These are phyloP conservation scores for Kwoniella pini DNA, from an alignment of 768 basidiomycete species.

Conservation along the genomic window DNA sequence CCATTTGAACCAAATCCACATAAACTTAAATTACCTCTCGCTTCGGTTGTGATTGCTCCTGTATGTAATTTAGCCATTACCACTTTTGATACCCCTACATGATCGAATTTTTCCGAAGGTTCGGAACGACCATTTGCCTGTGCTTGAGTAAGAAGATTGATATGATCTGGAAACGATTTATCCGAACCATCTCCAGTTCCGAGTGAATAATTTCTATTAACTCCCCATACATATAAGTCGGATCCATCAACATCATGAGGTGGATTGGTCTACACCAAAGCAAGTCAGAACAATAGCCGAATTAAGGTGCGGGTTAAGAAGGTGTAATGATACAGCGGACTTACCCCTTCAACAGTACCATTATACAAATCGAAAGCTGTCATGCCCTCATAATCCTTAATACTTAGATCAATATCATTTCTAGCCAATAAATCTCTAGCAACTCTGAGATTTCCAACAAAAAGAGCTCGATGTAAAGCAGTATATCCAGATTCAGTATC, in stretches of 20 bases:
- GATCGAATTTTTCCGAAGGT: slow-evolving; percentile 61
- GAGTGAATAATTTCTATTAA: slow-evolving; percentile 84
- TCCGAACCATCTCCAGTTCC: slow-evolving; percentile 80
- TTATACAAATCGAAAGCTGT: slow-evolving; percentile 93
- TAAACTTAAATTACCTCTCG: slow-evolving; percentile 69
- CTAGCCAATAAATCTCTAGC: slow-evolving; percentile 75
- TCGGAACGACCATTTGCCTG: slow-evolving; percentile 48
- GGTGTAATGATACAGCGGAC: too few species aligned
- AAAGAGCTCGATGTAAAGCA: slow-evolving; percentile 82
- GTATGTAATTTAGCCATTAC: slow-evolving; percentile 88
- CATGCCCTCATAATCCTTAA: slow-evolving; percentile 83
- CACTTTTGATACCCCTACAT: slow-evolving; percentile 66
- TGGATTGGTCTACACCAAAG: slow-evolving; percentile 48
- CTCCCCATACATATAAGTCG: slow-evolving; percentile 85
- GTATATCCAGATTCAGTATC: slow-evolving; percentile 91
- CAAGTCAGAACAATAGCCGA: too few species aligned
- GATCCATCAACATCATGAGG: slow-evolving; percentile 52
- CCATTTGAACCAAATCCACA: slow-evolving; percentile 91
- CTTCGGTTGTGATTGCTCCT: slow-evolving; percentile 73
- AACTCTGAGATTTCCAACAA: slow-evolving; percentile 62
- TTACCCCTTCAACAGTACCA: slow-evolving; percentile 69
- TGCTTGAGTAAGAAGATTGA: slow-evolving; percentile 59
- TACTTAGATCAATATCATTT: slow-evolving; percentile 67
- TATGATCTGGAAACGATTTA: slow-evolving; percentile 73
- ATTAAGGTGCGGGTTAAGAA: too few species aligned